Percentiles rank a stretch among this genome's conserved stretches.
These are phyloP conservation scores for Triglochin maritima DNA, from an alignment of 106 monocot species.

Conservation along the genomic window DNA sequence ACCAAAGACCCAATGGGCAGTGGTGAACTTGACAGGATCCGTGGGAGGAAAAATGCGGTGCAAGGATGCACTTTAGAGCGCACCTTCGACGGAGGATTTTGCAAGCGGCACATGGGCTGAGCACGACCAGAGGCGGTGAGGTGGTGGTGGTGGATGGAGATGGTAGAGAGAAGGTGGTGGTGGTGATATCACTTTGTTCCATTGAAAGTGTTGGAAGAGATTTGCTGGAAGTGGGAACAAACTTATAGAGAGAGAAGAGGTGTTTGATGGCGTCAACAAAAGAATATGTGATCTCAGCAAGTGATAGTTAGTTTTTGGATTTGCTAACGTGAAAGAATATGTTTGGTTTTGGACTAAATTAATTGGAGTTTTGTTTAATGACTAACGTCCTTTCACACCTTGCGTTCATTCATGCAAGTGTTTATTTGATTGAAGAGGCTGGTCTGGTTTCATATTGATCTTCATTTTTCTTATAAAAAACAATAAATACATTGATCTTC, in stretches of 20 bases:
- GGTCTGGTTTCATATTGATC: too few species aligned
- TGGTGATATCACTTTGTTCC: constrained; percentile 4
- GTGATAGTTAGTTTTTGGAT: neutral
- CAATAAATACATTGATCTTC: too few species aligned
- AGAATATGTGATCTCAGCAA: neutral
- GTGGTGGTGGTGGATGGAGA: too few species aligned
- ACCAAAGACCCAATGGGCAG: constrained; percentile 12
- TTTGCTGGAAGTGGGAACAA: neutral
- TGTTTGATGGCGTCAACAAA: neutral
- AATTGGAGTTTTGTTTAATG: too few species aligned
- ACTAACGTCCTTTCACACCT: too few species aligned
- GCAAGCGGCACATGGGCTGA: constrained; percentile 20
- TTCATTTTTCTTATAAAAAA: too few species aligned
- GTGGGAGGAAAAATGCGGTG: constrained; percentile 12
- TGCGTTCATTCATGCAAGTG: too few species aligned
- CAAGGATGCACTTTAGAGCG: constrained; percentile 9
- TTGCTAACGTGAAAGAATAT: too few species aligned
- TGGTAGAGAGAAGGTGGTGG: neutral
- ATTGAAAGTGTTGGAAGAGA: neutral
- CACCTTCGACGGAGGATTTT: constrained; percentile 21
- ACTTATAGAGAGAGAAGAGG: neutral
- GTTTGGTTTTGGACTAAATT: too few species aligned
- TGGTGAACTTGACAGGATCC: constrained; percentile 12
- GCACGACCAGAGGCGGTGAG: constrained; percentile 1
- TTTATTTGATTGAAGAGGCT: too few species aligned